Conservation (phyloP, 2,329 filamentous ascomycete species). For the Xylariaceae sp. region DNA sequence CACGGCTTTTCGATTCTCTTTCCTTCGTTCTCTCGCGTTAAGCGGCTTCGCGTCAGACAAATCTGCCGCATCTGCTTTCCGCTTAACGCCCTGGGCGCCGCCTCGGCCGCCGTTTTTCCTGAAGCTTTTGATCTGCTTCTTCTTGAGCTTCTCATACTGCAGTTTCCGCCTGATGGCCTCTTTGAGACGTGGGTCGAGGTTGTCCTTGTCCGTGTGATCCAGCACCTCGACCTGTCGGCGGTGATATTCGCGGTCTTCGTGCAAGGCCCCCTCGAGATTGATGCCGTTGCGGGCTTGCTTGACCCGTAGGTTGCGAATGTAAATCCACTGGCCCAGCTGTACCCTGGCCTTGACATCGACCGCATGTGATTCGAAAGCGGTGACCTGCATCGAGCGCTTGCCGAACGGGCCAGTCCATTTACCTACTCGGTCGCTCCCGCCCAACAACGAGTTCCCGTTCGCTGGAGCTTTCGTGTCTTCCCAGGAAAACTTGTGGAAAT, state of each 20-base stretch:
- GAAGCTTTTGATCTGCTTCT: constrained; percentile 22
- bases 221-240: constrained; percentile 57
- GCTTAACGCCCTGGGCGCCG: constrained; percentile 14
- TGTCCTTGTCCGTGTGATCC: constrained; percentile 35
- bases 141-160: constrained; percentile 50
- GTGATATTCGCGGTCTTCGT: constrained; percentile 46
- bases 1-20: constrained; percentile 24
- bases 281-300: constrained; percentile 47
- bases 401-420: constrained; percentile 74
- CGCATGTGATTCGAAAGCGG: constrained; percentile 64
- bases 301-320: constrained; percentile 66
- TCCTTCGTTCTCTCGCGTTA: constrained; percentile 26
- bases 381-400: constrained; percentile 64
- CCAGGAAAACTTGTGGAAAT: constrained; percentile 50
- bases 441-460: constrained; percentile 40
- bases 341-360: constrained; percentile 51
- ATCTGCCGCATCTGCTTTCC: constrained; percentile 16
- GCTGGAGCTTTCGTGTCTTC: constrained; percentile 27
- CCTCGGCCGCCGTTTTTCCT: constrained; percentile 7
- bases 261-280: constrained; percentile 67
- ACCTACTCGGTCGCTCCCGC: constrained; percentile 25
- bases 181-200: constrained; percentile 44
- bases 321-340: constrained; percentile 55
- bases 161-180: constrained; percentile 57
- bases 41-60: constrained; percentile 10